These are phyloP conservation scores for Suillus weaverae DNA, from an alignment of 768 basidiomycete species.

Conservation along the genomic window DNA sequence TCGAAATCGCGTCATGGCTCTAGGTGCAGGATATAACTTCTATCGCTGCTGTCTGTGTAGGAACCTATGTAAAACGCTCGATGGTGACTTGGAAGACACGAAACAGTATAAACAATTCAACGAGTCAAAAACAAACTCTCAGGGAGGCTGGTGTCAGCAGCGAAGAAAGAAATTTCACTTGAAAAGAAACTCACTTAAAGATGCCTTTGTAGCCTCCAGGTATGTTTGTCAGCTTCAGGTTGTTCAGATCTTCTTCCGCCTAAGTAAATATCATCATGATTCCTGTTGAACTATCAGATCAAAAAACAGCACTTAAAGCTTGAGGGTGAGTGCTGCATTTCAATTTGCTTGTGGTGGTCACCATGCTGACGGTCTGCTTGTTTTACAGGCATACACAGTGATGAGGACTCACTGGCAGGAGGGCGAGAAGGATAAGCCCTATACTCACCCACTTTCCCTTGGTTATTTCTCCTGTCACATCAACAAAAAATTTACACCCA, in stretches of 20 bases:
- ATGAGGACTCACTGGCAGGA: not conserved
- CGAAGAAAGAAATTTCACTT: conserved; percentile 51
- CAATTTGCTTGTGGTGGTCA: too few relatives aligned
- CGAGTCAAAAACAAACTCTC: conserved; percentile 18
- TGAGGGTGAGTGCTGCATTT: not conserved
- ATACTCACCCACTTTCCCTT: not conserved
- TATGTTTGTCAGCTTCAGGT: not conserved
- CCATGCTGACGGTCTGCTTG: not conserved
- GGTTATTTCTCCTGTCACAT: not conserved
- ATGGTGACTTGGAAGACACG: conserved; percentile 26
- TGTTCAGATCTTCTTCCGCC: not conserved
- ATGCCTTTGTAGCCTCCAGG: not conserved
- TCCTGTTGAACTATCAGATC: not conserved
- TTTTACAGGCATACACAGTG: not conserved
- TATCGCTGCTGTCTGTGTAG: conserved; percentile 58
- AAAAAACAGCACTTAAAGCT: not conserved
- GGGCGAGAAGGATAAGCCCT: not conserved
- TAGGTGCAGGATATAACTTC: conserved; percentile 52
- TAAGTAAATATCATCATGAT: not conserved
- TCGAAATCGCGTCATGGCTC: conserved; percentile 70
- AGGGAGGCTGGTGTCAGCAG: conserved; percentile 34
- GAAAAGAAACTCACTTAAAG: not conserved
- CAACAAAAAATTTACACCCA: conserved; percentile 28
- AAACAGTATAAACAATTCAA: conserved; percentile 22
- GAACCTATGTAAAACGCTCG: conserved; percentile 24